Evolutionary conservation across 1,139 yeast species (phyloP), one percentile per base, ranked within the genome.

Genomic region (Zygotorulaspora mrakii): DNA sequence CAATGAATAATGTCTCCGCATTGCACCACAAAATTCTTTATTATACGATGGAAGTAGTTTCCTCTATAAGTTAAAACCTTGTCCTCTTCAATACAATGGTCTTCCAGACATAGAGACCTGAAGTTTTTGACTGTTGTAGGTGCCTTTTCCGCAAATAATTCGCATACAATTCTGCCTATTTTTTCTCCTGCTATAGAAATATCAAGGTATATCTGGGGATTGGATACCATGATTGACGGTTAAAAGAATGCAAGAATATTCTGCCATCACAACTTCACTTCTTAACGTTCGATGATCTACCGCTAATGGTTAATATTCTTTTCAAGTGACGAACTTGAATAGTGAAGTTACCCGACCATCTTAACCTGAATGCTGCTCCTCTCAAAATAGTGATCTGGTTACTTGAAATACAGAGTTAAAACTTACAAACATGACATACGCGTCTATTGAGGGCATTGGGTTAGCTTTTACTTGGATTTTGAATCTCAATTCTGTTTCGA

Each of bases 1-100:
- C 71, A 70, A 36, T 63, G 65, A 0, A 66, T 58, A 5, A 74
- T 55, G 54, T 82, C 91, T 26, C 95, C 95, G 3, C 82, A 83
- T 57, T 85, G 95, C n/a, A 86, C 66, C 63, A 85, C 74, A 54
- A 84, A 87, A 58, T 82, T 87, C 48, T 80, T 83, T 31, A 86
- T 71, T 1, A 84, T 77, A 40, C 91, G 68, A 53, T 83, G 87
- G 60, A 87, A 79, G 18, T 62, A 65, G 31, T 73, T 75, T 21
- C 69, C 62, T 45, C 70, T 66, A 49, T 70, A 77, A 3, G 67
- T 55, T 22, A 67, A 50, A 4, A 40, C 22, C 6, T 43, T 44
- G 8, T 47, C 46, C 17, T 58, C 60, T 16, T 62, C 61, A n/a
- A 63, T 47, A 20, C 64, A 51, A 6, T 56, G 48, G 20, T 64